Conservation (phyloP, 176 grass and related monocot genomes). For the Rhynchospora pubera region DNA sequence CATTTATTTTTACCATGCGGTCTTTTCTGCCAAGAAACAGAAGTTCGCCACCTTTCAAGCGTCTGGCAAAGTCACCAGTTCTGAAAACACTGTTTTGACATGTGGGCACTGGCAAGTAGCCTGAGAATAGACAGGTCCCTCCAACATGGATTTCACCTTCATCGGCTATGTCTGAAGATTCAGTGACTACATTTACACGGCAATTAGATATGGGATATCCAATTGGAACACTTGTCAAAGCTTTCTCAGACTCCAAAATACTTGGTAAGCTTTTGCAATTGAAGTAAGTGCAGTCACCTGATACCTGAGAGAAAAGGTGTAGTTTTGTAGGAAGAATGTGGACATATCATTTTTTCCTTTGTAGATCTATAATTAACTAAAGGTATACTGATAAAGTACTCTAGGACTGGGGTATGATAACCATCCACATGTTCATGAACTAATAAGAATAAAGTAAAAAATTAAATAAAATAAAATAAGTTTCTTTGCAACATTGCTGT, state of each 20-base stretch:
- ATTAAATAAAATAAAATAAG: background rate
- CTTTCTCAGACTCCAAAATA: conserved; percentile 39
- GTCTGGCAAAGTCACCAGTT: conserved; percentile 72
- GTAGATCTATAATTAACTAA: background rate
- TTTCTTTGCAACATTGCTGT: background rate
- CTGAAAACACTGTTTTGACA: conserved; percentile 30
- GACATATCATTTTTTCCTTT: conserved; percentile 6
- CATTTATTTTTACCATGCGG: conserved; percentile 66
- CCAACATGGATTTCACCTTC: conserved; percentile 76
- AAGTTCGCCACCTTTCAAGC: conserved; percentile 53
- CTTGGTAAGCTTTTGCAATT: conserved; percentile 63
- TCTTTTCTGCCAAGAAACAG: conserved; percentile 84
- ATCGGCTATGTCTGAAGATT: conserved; percentile 22
- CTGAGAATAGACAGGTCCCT: conserved; percentile 72
- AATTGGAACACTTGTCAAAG: conserved; percentile 65
- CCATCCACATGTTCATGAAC: background rate
- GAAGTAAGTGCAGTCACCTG: conserved; percentile 89
- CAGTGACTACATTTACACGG: conserved; percentile 37
- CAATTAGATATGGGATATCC: conserved; percentile 83
- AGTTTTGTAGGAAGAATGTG: conserved; percentile 5
- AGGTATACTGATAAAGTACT: background rate
- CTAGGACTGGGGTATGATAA: background rate
- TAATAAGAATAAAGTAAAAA: background rate
- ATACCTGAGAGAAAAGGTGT: conserved; percentile 51
- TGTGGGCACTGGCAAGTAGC: conserved; percentile 40